Base-by-base conservation (phyloP, 2,329 filamentous ascomycete species). In the Podosphaera xanthii region DNA sequence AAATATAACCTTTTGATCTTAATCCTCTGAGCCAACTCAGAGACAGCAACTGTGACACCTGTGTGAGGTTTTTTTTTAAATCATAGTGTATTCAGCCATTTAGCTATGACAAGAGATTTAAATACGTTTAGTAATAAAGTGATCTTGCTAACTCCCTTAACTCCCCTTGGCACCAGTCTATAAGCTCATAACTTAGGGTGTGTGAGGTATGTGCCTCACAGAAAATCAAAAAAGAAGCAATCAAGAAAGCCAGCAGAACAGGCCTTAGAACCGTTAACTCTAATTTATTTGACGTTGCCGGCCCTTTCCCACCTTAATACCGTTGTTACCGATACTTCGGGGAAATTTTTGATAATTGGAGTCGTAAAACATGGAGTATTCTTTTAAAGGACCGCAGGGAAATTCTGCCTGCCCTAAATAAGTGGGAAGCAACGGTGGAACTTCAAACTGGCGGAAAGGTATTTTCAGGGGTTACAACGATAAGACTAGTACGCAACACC, bases 221-320 rank as follows among this genome's bases (percentile, higher is more conserved):
- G 42, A 57, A 56, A 22, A 56, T 56, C 36, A 56, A 56, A 36
- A 56, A 56, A 56, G 42, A 31, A 56, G 34, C 38, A 56, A 38
- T 36, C 38, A 56, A 40, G 22, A 12, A 56, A 40, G 22, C 33
- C 42, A 40, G 53, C 53, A 22, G 35, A 40, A 4, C 53, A 56
- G 4, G 53, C 53, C 2, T 8, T 22, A 10, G 53, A 56, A 56
- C 53, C 53, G 34, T 56, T 56, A 40, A 33, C 53, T n/a, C n/a
- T 56, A 14, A n/a, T 56, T 56, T 36, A 56, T 56, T 56, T 31
- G 53, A 38, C 30, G 42, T 56, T 56, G 53, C 53, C 22, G 53
- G 53, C 33, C 30, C 53, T 4, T 56, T 56, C 33, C 53, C 53
- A 22, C 33, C 53, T 38, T 56, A 12, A 9, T 56, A 56, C 42